Base-by-base conservation (phyloP, 2,329 filamentous ascomycete genomes). In the Dothideomycetes sp. region DNA sequence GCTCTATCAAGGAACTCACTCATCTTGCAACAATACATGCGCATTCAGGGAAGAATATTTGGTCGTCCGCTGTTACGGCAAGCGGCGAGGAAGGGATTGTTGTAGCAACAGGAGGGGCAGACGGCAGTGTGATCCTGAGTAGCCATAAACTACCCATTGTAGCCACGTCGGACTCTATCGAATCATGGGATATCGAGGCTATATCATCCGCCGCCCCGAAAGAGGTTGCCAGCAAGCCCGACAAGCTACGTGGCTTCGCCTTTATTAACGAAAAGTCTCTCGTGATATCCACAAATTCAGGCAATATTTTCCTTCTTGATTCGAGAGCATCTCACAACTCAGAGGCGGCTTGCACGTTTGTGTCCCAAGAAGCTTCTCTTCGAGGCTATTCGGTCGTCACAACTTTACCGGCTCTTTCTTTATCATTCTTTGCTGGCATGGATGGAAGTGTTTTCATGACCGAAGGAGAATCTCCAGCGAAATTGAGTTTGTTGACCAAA, bases 1-100 rank as follows among this genome's bases (percentile, higher is more conserved):
- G n/a, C n/a, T n/a, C n/a, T 18, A 17, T 36, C 31, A 44, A 60
- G 34, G 59, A 48, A 4, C 56, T 86, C 32, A 58, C 59, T 10
- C 72, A 82, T 37, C 54, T 69, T 2, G 64, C 69, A 2, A 75
- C 71, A 5, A 72, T 76, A 36, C 68, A 73, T 3, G 73, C 77
- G 44, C 88, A 96, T 55, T 70, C 68, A 24, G 91, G 91, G 5
- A 98, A 95, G 59, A 87, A 95, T 54, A 78, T 96, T 5, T 96
- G 89, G 88, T 79, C 87, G 0, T 69, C 78, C 29, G 75, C 74
- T 12, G 14, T 47, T 7, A 16, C 32, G 10, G 14, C 15, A 7
- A 7, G n/a, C 27, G 14, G 8, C 11, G 24, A 29, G 16, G 36
- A 12, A n/a, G 4, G 40, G 2, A 35, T 32, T 4, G 8, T 31